phyloP scores from a whole-genome alignment of 108 stramenopile species.

The Pseudonitzschia multistriata region DNA sequence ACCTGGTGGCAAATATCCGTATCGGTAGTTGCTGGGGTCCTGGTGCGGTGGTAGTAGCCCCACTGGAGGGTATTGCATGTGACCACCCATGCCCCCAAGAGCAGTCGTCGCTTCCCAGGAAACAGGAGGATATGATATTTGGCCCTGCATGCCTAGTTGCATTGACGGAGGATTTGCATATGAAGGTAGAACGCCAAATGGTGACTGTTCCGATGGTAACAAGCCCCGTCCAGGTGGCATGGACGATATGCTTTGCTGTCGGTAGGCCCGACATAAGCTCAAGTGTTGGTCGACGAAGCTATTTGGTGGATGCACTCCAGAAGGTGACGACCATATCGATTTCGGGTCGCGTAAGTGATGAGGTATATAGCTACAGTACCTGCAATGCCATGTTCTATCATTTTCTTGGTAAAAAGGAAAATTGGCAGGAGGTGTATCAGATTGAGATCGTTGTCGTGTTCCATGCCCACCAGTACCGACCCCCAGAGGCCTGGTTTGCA shows the following conservation, averaged over 20 bases:
- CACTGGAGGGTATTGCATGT: not conserved
- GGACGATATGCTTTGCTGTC: conserved; percentile 20
- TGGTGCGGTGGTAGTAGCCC: not conserved
- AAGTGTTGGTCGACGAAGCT: conserved; percentile 57
- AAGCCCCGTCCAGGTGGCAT: conserved; percentile 14
- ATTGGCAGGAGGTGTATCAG: conserved; percentile 18
- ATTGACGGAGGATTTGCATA: not conserved
- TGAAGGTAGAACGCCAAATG: not conserved
- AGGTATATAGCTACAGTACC: conserved; percentile 48
- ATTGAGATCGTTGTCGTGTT: not conserved
- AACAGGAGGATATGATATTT: not conserved
- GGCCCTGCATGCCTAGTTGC: conserved; percentile 1
- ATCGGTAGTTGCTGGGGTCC: not conserved
- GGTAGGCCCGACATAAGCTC: conserved; percentile 50
- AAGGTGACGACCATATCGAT: conserved; percentile 40
- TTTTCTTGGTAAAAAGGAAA: conserved; percentile 53
- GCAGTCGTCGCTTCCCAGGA: not conserved
- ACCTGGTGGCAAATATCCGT: not conserved
- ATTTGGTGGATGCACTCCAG: conserved; percentile 42
- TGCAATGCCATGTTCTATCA: conserved; percentile 48
- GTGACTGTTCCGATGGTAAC: conserved; percentile 7
- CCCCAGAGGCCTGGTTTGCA: not conserved
- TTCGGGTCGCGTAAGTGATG: conserved; percentile 44
- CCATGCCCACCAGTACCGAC: not conserved
- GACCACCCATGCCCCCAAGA: not conserved